A percentile compares a stretch with the other conserved stretches of the same genome.
phyloP scores from a whole-genome alignment of 441 rosid genomes.

The Raphanus hybrid region DNA sequence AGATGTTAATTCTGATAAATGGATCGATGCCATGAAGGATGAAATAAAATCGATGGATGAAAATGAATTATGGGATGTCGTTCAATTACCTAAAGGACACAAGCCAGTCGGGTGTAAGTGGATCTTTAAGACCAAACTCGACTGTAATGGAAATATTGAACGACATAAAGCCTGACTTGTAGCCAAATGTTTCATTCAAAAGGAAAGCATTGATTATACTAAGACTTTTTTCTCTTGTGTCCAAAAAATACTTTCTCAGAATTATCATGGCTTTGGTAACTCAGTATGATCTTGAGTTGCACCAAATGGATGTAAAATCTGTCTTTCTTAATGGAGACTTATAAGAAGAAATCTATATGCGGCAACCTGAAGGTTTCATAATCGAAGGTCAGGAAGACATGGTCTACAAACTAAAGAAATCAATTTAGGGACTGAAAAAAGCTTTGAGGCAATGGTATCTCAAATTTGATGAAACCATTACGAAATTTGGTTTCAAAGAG shows the following conservation, averaged over 20 bases:
- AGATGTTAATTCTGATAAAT: too few species aligned
- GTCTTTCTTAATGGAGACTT: background rate
- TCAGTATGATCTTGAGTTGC: background rate
- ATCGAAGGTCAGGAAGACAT: background rate
- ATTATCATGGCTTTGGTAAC: background rate
- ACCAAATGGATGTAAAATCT: background rate
- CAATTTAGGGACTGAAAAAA: background rate
- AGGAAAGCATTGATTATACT: background rate
- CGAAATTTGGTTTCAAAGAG: too few species aligned
- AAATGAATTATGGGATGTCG: background rate
- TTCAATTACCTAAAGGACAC: constrained; percentile 1
- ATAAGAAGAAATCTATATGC: background rate
- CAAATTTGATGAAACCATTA: too few species aligned
- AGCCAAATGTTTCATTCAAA: background rate
- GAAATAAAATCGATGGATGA: too few species aligned
- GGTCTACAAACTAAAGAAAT: background rate
- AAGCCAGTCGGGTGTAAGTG: background rate
- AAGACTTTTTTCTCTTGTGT: background rate
- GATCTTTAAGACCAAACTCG: background rate
- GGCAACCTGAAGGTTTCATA: constrained; percentile 9
- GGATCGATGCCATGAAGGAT: too few species aligned
- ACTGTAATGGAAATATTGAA: background rate
- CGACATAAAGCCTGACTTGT: background rate
- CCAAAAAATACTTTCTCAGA: background rate
- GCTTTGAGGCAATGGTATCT: too few species aligned